phyloP scores from a whole-genome alignment of 768 basidiomycete species.

The Lyophyllum decastes region DNA sequence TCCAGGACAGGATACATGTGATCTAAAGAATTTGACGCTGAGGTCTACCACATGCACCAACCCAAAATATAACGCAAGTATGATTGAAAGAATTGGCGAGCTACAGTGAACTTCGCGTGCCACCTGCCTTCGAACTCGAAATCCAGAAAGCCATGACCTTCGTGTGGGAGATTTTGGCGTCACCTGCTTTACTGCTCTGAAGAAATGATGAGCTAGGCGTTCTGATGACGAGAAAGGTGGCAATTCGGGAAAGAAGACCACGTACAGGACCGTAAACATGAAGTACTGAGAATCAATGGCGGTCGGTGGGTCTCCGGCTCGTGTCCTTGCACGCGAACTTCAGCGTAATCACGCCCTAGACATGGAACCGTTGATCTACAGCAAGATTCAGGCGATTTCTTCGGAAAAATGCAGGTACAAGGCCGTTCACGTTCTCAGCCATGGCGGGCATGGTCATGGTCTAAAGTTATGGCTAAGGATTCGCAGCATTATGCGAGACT shows the following conservation, averaged over 20 bases:
- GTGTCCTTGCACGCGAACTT: no score
- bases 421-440: no score
- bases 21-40: neutral
- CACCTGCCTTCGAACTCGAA: neutral
- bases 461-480: no score
- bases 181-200: neutral
- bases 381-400: no score
- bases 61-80: neutral
- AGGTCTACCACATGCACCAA: neutral
- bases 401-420: no score
- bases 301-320: no score
- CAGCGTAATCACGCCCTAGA: no score
- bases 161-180: no score
- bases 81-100: neutral
- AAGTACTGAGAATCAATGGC: neutral
- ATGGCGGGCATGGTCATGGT: no score
- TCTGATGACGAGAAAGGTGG: neutral
- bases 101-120: neutral
- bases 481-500: no score
- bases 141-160: neutral
- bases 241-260: neutral
- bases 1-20: neutral
- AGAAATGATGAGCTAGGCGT: neutral
- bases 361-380: no score
- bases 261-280: neutral